A percentile compares a stretch with the other conserved stretches of the same genome.
phyloP scores from a whole-genome alignment of 2,329 filamentous ascomycete species.

The Neocatenulostroma microsporum region DNA sequence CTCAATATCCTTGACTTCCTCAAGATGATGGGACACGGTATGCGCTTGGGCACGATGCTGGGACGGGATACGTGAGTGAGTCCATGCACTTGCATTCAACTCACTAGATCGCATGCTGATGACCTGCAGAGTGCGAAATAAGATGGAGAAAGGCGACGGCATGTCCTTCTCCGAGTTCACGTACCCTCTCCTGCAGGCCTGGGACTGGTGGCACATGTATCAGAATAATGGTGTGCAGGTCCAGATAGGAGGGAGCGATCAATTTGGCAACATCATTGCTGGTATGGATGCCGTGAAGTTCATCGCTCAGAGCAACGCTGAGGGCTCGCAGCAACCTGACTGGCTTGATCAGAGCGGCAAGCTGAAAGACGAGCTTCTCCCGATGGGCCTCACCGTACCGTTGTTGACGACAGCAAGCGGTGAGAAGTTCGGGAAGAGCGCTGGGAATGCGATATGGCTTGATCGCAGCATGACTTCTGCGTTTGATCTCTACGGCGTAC shows the following conservation, averaged over 20 bases:
- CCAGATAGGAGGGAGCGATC: conserved; percentile 91
- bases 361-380: conserved; percentile 39
- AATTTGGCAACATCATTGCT: conserved; percentile 91
- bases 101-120: conserved; percentile 6
- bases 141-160: conserved; percentile 76
- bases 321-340: conserved; percentile 4
- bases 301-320: conserved; percentile 46
- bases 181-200: conserved; percentile 88
- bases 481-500: conserved; percentile 74
- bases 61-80: conserved; percentile 70
- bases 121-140: conserved; percentile 60
- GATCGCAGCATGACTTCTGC: conserved; percentile 69
- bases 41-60: conserved; percentile 79
- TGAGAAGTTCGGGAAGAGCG: conserved; percentile 88
- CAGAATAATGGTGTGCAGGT: conserved; percentile 61
- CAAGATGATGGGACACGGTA: conserved; percentile 61
- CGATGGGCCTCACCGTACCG: conserved; percentile 83
- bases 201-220: conserved; percentile 93
- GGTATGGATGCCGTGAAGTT: conserved; percentile 79
- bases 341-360: conserved; percentile 28
- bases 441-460: conserved; percentile 90
- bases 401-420: conserved; percentile 79
- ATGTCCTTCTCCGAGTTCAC: conserved; percentile 92
- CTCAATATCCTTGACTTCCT: conserved; percentile 67
- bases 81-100: conserved; percentile 3